Evolutionary conservation across 371 early-diverging fungal genomes (phyloP), one percentile per base, ranked within the genome.

Genomic region (Aphelidium insulamus): DNA sequence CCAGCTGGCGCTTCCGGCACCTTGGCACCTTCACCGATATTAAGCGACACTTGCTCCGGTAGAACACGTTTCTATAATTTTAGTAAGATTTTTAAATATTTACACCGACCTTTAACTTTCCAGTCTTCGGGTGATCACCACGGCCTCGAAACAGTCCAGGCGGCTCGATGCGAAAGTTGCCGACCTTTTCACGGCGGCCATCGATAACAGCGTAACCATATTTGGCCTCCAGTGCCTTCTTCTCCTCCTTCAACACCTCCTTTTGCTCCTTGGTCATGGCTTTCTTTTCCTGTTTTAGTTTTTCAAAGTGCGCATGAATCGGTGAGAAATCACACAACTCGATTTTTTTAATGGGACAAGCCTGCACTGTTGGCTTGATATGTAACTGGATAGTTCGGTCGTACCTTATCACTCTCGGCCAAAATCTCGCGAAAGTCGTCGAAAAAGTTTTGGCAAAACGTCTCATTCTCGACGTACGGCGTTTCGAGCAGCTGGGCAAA

Each of bases 131-230:
- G 47, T 94, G 95, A 26, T 71, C 74, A 25, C 95, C 95, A 37
- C 97, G 74, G 14, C 97, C 97, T 45, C 92, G 75, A 64, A 92
- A 95, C 28, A 95, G 54, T 15, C 74, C 77, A 20, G 97, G 97
- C 20, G 97, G 97, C 61, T 92, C 97, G 45, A 92, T 80, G 25
- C 86, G 48, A 48, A 77, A 95, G 59, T 91, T 91, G 26, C 97
- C 97, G 18, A 94, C 80, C 51, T 91, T 90, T 49, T 95, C 94
- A 43, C 77, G 81, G 24, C 87, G 70, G 1, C 87, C 87, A 48
- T 95, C 84, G 2, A 92, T 49, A 12, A 52, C 26, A 31, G 82
- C 80, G 45, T 51, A 62, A 4, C 76, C 66, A 43, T 66, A 95
- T 10, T 59, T 55, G 12, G 75, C 77, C 24, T 88, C 91, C 6